Conservation (phyloP, 345 rosid genomes). For the Hypericum androsaemum region DNA sequence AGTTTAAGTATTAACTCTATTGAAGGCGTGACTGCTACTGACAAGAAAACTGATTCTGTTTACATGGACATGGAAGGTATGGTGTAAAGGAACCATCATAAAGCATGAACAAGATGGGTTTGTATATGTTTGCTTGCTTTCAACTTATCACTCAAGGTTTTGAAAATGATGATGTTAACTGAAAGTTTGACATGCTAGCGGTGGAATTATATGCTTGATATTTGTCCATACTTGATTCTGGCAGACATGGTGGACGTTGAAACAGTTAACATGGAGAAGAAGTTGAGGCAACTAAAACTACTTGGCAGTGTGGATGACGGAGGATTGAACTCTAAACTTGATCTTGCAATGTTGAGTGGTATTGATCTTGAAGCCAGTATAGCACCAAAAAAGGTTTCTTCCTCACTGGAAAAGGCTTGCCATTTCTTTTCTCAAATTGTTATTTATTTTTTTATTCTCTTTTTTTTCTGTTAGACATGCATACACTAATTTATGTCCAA, state of each 20-base stretch:
- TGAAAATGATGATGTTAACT: neutral
- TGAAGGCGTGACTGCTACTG: conserved; percentile 38
- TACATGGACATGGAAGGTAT: conserved; percentile 34
- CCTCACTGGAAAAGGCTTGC: neutral
- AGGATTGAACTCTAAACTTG: conserved; percentile 17
- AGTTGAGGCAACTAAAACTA: conserved; percentile 48
- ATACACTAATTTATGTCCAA: conserved; percentile 8
- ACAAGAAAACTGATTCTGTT: conserved; percentile 29
- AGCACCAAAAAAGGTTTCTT: conserved; percentile 65
- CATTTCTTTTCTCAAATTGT: neutral
- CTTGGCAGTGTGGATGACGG: conserved; percentile 32
- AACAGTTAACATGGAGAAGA: conserved; percentile 57
- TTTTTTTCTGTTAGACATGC: neutral
- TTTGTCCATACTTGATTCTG: conserved; percentile 9
- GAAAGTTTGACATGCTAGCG: neutral
- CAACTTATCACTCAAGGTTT: no score
- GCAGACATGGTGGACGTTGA: conserved; percentile 27
- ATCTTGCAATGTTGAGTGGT: conserved; percentile 32
- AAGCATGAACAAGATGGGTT: no score
- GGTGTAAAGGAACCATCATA: conserved; percentile 8
- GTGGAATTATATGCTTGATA: neutral
- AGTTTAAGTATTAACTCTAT: conserved; percentile 19
- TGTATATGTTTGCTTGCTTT: no score
- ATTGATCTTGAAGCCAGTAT: conserved; percentile 47
- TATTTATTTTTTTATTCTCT: neutral